Base-by-base conservation (phyloP, 441 rosid species). In the Populus hybrid region DNA sequence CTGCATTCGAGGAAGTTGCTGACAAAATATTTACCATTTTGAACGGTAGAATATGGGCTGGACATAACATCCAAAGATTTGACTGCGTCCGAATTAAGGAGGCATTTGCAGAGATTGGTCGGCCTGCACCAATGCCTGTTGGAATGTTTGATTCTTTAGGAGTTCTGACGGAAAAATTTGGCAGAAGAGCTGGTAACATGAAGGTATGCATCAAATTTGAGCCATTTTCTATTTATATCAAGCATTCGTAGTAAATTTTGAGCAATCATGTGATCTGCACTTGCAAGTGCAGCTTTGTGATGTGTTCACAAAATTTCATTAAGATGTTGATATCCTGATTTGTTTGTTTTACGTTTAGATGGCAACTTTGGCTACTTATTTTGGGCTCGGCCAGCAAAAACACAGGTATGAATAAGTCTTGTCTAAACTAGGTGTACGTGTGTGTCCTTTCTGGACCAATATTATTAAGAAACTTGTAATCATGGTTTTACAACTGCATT, bases 111-210 rank as follows among this genome's bases (percentile, higher is more conserved):
- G 90, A 88, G 71, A 87, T 91, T n/a, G 92, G 88, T 16, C 74
- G 81, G 87, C 80, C 80, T 50, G 90, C 94, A 5, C 98, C 97
- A 6, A 76, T 81, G 50, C 90, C 99, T 7, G 84, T 80, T 9
- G 98, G 92, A 36, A 82, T 89, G 74, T 88, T 94, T 77, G 99
- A 94, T 87, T 94, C 99, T 69, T 84, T 94, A 33, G 97, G 91
- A 20, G 87, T 95, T 53, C 78, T 95, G 85, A 75, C 85, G 20
- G 81, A 87, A 40, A 92, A 86, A 75, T 95, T 95, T 80, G 98
- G 99, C 61, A 88, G 83, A 79, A 84, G 98, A 87, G 98, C 99
- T 71, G 99, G 99, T 50, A 84, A 95, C 71, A 93, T 95, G 94
- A 95, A 95, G 98, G 98, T 93, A 88, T 40, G 42, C 45, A 23